These are phyloP conservation scores for Lolium multiflorum DNA, from an alignment of 176 grass and related monocot species.

Conservation along the genomic window DNA sequence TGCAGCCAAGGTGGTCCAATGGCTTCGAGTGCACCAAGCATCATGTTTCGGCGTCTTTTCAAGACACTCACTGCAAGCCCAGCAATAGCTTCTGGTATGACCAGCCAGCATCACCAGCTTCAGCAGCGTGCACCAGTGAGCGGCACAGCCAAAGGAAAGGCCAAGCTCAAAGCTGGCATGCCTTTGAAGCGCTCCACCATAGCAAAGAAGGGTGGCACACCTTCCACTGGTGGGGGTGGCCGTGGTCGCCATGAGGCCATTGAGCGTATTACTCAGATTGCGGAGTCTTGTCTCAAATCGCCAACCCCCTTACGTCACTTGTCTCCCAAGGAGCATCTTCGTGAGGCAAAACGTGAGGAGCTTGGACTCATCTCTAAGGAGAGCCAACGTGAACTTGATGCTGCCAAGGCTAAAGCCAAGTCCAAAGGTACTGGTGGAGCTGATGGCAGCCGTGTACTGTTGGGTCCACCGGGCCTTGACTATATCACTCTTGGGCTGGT, in stretches of 20 bases:
- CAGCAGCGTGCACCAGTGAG: constrained; percentile 59
- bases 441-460: not conserved
- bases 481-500: constrained; percentile 16
- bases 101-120: constrained; percentile 50
- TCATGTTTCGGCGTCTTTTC: constrained; percentile 39
- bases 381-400: not conserved
- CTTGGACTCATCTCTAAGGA: constrained; percentile 26
- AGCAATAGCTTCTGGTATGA: constrained; percentile 12
- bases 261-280: constrained; percentile 65
- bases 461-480: constrained; percentile 25
- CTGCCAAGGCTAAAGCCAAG: not conserved
- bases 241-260: constrained; percentile 57
- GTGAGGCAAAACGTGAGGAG: constrained; percentile 46
- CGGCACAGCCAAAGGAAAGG: constrained; percentile 86
- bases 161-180: constrained; percentile 69
- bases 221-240: constrained; percentile 42
- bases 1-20: constrained; percentile 29
- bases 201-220: constrained; percentile 52
- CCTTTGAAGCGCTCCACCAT: constrained; percentile 63
- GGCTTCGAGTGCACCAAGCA: constrained; percentile 26
- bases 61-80: constrained; percentile 40
- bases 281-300: constrained; percentile 72
- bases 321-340: constrained; percentile 61
- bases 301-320: constrained; percentile 67
- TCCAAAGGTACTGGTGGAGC: constrained; percentile 13